Evolutionary conservation across 257 asterid species (phyloP).

Genomic region (Vinca minor): DNA sequence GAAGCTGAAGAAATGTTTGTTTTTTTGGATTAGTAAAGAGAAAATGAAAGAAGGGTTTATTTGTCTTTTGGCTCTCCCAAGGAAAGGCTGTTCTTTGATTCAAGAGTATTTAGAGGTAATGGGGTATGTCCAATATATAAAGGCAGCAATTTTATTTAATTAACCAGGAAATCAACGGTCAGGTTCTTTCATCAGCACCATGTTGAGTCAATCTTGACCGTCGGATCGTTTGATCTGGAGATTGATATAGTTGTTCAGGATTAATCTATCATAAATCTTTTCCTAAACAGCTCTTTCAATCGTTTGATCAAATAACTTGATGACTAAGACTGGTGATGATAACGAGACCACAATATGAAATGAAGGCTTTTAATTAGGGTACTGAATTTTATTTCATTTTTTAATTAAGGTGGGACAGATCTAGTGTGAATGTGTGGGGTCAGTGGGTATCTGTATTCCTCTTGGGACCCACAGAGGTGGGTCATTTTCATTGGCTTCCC

Average conservation of each 20-base stretch:
- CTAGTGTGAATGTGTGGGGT: conserved; percentile 60
- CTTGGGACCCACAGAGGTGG: conserved; percentile 7
- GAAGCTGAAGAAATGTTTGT: conserved; percentile 32
- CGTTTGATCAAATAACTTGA: no score
- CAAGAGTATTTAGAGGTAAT: conserved; percentile 36
- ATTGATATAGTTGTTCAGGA: no score
- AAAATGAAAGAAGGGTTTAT: conserved; percentile 9
- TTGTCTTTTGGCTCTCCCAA: conserved; percentile 38
- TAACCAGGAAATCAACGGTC: conserved; percentile 12
- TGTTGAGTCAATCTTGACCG: no score
- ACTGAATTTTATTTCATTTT: no score
- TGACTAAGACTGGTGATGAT: no score
- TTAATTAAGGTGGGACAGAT: conserved; percentile 53
- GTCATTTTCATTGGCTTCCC: conserved; percentile 40
- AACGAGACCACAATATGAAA: no score
- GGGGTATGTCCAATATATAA: conserved; percentile 20
- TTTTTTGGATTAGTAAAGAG: conserved; percentile 8
- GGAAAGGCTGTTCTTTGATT: conserved; percentile 31
- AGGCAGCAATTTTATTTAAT: conserved; percentile 20
- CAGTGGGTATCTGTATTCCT: conserved; percentile 24
- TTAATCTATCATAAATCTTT: no score
- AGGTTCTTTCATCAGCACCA: no score
- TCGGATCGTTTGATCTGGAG: not conserved
- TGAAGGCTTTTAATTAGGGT: no score
- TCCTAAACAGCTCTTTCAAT: no score